Evolutionary conservation across 2,329 filamentous ascomycete genomes (phyloP), one percentile per base, ranked within the genome.

Genomic region (Arthroderma sp.): DNA sequence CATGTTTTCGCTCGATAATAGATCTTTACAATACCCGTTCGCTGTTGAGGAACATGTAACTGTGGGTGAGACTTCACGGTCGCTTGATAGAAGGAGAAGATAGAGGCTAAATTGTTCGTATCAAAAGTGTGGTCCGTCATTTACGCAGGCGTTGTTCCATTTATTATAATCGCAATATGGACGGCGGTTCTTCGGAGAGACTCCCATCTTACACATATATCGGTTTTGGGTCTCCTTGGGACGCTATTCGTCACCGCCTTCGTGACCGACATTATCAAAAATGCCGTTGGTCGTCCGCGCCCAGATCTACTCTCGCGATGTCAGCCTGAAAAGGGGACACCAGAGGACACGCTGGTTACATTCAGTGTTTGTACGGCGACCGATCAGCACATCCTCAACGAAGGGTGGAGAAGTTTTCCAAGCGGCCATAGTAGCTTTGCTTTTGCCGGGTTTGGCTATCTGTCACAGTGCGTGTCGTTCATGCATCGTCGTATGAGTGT

Each of bases 251-350:
- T 94, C 41, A 82, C 86, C 0, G 75, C 78, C 4, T 83, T 95
- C 61, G 70, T 96, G 37, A 96, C 91, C 38, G 88, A 96, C 60
- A 68, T 89, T 29, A 73, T 96, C 58, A 98, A 98, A 66, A 94
- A 94, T 59, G 75, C 83, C 6, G 83, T 89, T 28, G 86, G 86
- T 6, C 70, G 86, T 7, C 86, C 87, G 29, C 77, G 89, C 5
- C 89, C 89, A 3, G 89, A 96, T 63, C 68, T 95, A 32, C 77
- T 96, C 36, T 79, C 82, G n/a, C 80, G 91, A 33, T 98, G 91
- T 66, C 80, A 83, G 51, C 88, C 91, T 1, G 66, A 62, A 45
- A 61, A 69, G 9, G 74, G 71, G 5, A 78, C 77, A 0, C 71
- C 77, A 0, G 64, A 64, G 42, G 67, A 78, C 51, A 55, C 64